Evolutionary conservation across 441 rosid species (phyloP).

Genomic region (Populus trichocarpa): DNA sequence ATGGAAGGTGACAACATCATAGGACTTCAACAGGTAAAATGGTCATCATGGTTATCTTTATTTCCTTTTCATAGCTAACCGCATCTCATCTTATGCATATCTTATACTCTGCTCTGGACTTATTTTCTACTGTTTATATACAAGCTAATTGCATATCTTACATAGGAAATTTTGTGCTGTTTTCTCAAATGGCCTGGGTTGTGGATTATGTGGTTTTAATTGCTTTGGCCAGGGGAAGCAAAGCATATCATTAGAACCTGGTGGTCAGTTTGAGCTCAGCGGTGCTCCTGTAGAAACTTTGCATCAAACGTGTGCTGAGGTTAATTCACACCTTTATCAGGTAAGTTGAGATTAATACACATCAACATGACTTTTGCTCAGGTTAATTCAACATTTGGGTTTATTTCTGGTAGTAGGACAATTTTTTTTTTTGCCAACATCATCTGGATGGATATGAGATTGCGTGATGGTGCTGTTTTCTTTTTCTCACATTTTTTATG

Average conservation of each 20-base stretch:
- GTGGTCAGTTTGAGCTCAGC: slow-evolving; percentile 98
- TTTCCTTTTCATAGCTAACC: neutral
- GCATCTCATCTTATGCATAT: neutral
- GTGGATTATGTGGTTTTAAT: neutral
- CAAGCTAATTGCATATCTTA: slow-evolving; percentile 4
- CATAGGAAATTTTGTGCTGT: neutral
- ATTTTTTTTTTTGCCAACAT: neutral
- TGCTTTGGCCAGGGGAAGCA: slow-evolving; percentile 76
- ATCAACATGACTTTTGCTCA: neutral
- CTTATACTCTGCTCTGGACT: neutral
- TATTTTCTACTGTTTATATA: slow-evolving; percentile 12
- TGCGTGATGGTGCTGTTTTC: neutral
- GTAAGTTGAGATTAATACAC: slow-evolving; percentile 30
- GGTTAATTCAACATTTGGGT: neutral
- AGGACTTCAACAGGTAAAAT: slow-evolving; percentile 85
- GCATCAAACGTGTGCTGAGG: slow-evolving; percentile 99
- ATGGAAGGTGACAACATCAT: slow-evolving; percentile 87
- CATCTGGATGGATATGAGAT: neutral
- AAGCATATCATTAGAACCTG: slow-evolving; percentile 98
- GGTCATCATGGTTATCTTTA: slow-evolving; percentile 3
- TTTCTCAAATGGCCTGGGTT: slow-evolving; percentile 3
- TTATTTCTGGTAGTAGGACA: slow-evolving; percentile 1
- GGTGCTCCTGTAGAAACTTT: slow-evolving; percentile 99
- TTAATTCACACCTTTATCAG: slow-evolving; percentile 99
- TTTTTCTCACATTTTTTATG: neutral